These are phyloP conservation scores for Mycena leptocephala DNA, from an alignment of 768 basidiomycete genomes.

Conservation along the genomic window DNA sequence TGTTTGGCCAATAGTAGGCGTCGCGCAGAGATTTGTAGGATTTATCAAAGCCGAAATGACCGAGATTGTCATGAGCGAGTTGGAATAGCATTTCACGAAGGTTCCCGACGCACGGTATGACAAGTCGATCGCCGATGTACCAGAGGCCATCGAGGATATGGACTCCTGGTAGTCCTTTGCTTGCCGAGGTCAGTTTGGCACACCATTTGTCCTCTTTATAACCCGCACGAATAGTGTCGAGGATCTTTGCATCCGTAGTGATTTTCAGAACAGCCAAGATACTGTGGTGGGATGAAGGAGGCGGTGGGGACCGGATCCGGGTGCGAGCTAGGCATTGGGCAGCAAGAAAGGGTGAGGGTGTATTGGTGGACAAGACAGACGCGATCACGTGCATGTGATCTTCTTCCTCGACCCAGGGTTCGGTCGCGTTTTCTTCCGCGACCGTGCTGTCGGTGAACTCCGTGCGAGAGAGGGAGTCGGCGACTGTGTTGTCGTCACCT, in stretches of 20 bases:
- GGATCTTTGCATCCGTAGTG: neutral
- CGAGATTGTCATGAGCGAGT: neutral
- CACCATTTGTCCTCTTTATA: neutral
- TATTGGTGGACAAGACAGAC: too few species aligned
- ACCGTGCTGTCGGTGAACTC: too few species aligned
- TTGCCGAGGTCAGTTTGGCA: neutral
- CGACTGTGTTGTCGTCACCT: neutral
- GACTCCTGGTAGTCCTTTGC: neutral
- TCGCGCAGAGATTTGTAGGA: neutral
- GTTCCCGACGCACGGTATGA: neutral
- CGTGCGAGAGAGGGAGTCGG: too few species aligned
- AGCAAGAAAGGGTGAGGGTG: too few species aligned
- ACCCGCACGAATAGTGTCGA: neutral
- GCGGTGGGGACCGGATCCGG: neutral
- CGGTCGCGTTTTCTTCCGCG: too few species aligned
- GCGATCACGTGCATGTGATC: too few species aligned
- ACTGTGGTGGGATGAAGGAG: neutral
- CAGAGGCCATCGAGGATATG: neutral
- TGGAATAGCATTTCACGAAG: neutral
- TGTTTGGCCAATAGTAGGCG: neutral
- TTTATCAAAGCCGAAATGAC: neutral
- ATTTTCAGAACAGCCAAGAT: neutral
- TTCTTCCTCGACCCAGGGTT: too few species aligned
- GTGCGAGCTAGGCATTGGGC: neutral
- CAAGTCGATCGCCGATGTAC: neutral